Evolutionary conservation across 768 basidiomycete genomes (phyloP), one percentile per base, ranked within the genome.

Genomic region (Pleurotus ostreatus): DNA sequence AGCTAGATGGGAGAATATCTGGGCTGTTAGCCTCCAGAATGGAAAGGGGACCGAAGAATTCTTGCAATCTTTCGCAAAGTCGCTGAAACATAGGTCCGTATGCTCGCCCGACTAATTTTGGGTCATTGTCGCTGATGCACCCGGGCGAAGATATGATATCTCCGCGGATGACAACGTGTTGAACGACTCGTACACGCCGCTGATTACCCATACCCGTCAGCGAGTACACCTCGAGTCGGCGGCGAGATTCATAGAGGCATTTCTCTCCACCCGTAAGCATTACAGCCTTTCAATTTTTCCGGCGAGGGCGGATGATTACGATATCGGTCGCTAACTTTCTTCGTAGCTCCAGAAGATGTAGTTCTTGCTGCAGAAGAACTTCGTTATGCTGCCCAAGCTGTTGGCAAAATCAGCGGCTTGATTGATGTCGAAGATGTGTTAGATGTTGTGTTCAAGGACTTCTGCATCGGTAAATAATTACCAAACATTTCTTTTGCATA

Each of bases 361-460:
- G 92, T 94, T 5, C 66, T 90, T 9, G 92, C 83, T 4, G 92
- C 92, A 0, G 94, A 96, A 67, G 92, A 94, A 65, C 76, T 96
- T 22, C 83, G 94, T 22, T 92, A 94, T 65, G 94, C 92, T 1
- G 85, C 88, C 0, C 80, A 82, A 57, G 86, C 91, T 3, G 80
- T 96, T n/a, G 93, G 91, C 1, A 83, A 84, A 57, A 84, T 95
- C n/a, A 85, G 88, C 1, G 93, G 94, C 3, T 65, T 79, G 6
- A 86, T 96, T 55, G 86, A 86, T 46, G 83, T 86, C 11, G 94
- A 96, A 63, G 92, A 95, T 57, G 76, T 95, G 6, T 68, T 96
- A 18, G 92, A 93, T 57, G 81, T 81, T 16, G 79, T 96, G 22
- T 96, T 96, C 65, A 76, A 78, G 34, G 88, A 90, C 49, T 96